A percentile compares a stretch with the other conserved stretches of the same genome.
Conservation (phyloP, 495 filamentous ascomycete genomes). For the Astrocystis sublimbata region DNA sequence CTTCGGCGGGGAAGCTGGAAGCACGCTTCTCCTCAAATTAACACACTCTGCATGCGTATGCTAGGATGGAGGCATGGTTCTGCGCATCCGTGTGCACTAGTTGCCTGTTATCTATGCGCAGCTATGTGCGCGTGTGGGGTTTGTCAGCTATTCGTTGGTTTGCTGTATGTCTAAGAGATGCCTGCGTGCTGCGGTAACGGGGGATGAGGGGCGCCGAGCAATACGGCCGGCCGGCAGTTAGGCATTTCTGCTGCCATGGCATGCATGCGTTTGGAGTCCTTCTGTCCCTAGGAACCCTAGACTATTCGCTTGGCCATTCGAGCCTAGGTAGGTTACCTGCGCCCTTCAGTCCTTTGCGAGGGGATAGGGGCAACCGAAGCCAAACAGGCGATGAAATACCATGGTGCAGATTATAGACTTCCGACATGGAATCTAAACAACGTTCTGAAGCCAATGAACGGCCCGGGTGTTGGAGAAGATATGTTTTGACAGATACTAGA, state of each 20-base stretch:
- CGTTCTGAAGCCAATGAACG: background rate
- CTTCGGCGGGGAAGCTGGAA: conserved; percentile 10
- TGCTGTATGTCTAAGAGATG: conserved; percentile 1
- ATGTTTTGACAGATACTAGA: background rate
- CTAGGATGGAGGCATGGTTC: background rate
- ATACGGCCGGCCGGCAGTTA: conserved; percentile 18
- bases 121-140: conserved; percentile 9
- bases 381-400: background rate
- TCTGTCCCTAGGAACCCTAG: background rate
- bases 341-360: background rate
- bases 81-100: conserved; percentile 1
- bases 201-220: conserved; percentile 16
- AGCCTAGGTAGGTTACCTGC: too few relatives aligned
- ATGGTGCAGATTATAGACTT: background rate
- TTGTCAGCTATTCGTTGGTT: background rate
- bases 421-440: background rate
- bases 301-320: too few relatives aligned
- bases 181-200: conserved; percentile 9
- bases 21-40: background rate
- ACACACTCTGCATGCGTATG: background rate
- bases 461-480: conserved; percentile 39
- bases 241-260: conserved; percentile 11
- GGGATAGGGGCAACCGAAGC: background rate
- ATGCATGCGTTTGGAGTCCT: background rate
- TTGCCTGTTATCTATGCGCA: background rate